Evolutionary conservation across 2,329 filamentous ascomycete genomes (phyloP).

Genomic region (Monosporascus ibericus): DNA sequence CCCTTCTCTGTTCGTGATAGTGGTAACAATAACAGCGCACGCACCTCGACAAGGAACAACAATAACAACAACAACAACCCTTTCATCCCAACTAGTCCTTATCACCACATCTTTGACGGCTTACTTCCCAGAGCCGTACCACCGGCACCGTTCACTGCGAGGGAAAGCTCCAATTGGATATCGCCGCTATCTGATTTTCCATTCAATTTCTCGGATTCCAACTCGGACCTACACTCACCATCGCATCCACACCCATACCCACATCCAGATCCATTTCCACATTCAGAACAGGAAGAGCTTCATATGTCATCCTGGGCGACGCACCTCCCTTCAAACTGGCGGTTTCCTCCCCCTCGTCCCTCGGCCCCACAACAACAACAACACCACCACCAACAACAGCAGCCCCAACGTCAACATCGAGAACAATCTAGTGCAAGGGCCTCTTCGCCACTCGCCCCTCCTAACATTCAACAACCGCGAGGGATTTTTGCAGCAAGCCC

Average conservation of each 20-base stretch:
- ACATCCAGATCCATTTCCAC: neutral
- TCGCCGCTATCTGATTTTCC: neutral
- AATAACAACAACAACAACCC: neutral
- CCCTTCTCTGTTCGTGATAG: neutral
- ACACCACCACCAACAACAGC: conserved; percentile 4
- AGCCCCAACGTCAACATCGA: conserved; percentile 1
- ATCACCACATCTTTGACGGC: neutral
- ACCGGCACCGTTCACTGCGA: too few species aligned
- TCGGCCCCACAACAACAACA: conserved; percentile 4
- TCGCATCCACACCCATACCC: neutral
- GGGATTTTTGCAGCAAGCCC: neutral
- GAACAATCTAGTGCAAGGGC: neutral
- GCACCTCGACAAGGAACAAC: neutral
- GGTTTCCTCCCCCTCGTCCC: neutral
- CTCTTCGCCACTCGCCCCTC: neutral
- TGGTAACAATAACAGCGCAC: neutral
- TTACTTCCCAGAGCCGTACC: neutral
- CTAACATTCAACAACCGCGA: neutral
- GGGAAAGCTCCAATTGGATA: neutral
- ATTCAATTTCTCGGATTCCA: neutral
- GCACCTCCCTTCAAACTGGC: too few species aligned
- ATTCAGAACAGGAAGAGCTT: neutral
- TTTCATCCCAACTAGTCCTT: neutral
- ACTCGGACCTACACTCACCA: neutral
- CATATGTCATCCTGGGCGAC: neutral